phyloP scores from a whole-genome alignment of 345 rosid species.

The Fremontodendron californicum region DNA sequence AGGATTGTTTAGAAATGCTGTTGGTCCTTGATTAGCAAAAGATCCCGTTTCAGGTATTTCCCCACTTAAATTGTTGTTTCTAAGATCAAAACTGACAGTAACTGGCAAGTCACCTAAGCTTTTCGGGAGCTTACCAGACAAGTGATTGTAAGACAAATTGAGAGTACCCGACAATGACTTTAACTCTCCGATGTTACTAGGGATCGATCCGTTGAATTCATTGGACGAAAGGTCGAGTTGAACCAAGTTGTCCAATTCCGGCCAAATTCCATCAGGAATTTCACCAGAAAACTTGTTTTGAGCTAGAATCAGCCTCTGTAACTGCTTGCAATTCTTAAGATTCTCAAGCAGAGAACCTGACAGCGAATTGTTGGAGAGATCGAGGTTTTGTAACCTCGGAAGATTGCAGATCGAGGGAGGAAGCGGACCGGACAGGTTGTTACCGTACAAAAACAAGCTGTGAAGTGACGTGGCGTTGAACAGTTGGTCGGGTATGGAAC shows the following conservation, averaged over 20 bases:
- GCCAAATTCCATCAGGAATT: slow-evolving; percentile 78
- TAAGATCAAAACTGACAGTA: slow-evolving; percentile 81
- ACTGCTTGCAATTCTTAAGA: slow-evolving; percentile 63
- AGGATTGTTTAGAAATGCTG: slow-evolving; percentile 85
- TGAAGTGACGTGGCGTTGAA: slow-evolving; percentile 91
- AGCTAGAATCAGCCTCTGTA: slow-evolving; percentile 72
- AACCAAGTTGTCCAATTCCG: slow-evolving; percentile 52
- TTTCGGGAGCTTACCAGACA: slow-evolving; percentile 72
- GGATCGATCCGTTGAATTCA: slow-evolving; percentile 56
- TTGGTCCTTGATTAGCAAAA: slow-evolving; percentile 90
- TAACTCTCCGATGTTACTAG: slow-evolving; percentile 67
- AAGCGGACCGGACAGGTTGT: slow-evolving; percentile 76
- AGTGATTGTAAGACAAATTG: slow-evolving; percentile 73
- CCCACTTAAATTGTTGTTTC: slow-evolving; percentile 70
- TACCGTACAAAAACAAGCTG: slow-evolving; percentile 67
- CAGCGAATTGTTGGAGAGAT: slow-evolving; percentile 73
- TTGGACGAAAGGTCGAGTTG: slow-evolving; percentile 88
- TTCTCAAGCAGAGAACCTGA: slow-evolving; percentile 58
- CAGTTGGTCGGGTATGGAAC: slow-evolving; percentile 70
- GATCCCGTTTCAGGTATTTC: slow-evolving; percentile 95
- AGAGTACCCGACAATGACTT: slow-evolving; percentile 68
- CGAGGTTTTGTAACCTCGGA: slow-evolving; percentile 77
- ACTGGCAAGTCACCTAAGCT: slow-evolving; percentile 73
- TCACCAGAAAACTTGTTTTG: slow-evolving; percentile 57
- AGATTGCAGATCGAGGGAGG: slow-evolving; percentile 74